Percentiles rank a stretch among this genome's conserved stretches.
Evolutionary conservation across 2,329 filamentous ascomycete genomes (phyloP).

Genomic region (Aspergillus thermomutatus): DNA sequence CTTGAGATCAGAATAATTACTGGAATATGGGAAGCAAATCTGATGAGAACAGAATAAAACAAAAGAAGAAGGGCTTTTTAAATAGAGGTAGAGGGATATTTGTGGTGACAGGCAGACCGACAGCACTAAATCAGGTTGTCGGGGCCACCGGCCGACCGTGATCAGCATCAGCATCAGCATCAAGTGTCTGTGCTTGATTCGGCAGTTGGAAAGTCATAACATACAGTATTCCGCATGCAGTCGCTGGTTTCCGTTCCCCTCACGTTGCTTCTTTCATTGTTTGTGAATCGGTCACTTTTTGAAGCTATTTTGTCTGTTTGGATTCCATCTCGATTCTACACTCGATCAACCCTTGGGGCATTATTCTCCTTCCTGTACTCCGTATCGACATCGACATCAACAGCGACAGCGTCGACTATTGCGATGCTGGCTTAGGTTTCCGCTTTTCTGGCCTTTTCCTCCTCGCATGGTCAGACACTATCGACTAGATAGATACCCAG

Average conservation of each 20-base stretch:
- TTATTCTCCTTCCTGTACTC: not conserved
- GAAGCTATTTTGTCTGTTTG: not conserved
- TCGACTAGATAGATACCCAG: too few species aligned
- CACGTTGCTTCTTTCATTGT: not conserved
- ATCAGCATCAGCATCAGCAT: not conserved
- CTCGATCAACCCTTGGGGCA: not conserved
- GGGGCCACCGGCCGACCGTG: not conserved
- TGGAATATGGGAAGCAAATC: not conserved
- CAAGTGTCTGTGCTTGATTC: not conserved
- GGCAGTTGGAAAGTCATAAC: not conserved
- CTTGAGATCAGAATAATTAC: not conserved
- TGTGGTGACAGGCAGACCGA: too few species aligned
- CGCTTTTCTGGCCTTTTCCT: not conserved
- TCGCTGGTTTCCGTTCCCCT: not conserved
- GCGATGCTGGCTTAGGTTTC: not conserved
- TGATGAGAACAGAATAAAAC: too few species aligned
- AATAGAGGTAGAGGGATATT: not conserved
- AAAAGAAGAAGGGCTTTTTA: not conserved
- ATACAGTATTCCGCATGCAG: not conserved
- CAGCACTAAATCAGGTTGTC: not conserved
- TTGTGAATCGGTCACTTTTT: not conserved
- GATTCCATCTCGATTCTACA: not conserved
- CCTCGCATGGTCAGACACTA: not conserved
- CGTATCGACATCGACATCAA: not conserved
- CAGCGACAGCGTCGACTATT: not conserved